Percentiles rank a stretch among this genome's conserved stretches.
These are phyloP conservation scores for Acmispon strigosus DNA, from an alignment of 306 rosid species.

Conservation along the genomic window DNA sequence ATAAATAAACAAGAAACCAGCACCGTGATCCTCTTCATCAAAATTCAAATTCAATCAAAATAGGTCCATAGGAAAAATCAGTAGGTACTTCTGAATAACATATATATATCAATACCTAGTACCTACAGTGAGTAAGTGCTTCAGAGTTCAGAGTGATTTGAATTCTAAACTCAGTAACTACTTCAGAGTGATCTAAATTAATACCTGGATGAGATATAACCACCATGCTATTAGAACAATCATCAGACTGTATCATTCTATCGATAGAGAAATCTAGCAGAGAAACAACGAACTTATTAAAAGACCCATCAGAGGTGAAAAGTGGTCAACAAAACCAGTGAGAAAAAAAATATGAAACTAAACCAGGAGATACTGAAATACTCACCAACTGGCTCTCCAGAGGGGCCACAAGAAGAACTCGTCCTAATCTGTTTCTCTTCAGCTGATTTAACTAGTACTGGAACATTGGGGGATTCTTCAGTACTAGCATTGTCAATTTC, in stretches of 20 bases:
- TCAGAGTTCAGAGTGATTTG: not conserved
- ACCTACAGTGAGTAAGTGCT: not conserved
- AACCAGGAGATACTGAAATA: conserved; percentile 8
- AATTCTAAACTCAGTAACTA: not conserved
- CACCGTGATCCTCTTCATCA: not conserved
- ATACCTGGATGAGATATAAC: conserved; percentile 29
- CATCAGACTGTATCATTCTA: conserved; percentile 17
- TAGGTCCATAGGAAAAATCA: not conserved
- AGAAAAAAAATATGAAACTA: conserved; percentile 8
- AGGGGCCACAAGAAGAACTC: conserved; percentile 19
- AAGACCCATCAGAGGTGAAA: conserved; percentile 21
- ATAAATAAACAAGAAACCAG: not conserved
- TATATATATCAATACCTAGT: not conserved
- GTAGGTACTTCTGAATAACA: not conserved
- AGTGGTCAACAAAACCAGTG: conserved; percentile 7
- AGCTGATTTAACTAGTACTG: conserved; percentile 5
- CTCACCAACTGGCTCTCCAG: conserved; percentile 46
- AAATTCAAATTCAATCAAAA: not conserved
- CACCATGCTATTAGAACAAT: conserved; percentile 22
- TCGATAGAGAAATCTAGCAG: conserved; percentile 20
- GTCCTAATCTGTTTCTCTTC: conserved; percentile 25
- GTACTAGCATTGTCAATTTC: conserved; percentile 35
- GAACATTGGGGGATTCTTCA: conserved; percentile 17
- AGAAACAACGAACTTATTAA: not conserved
- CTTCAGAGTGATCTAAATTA: not conserved